Conservation (phyloP, 768 basidiomycete species). For the Kwoniella pini region DNA sequence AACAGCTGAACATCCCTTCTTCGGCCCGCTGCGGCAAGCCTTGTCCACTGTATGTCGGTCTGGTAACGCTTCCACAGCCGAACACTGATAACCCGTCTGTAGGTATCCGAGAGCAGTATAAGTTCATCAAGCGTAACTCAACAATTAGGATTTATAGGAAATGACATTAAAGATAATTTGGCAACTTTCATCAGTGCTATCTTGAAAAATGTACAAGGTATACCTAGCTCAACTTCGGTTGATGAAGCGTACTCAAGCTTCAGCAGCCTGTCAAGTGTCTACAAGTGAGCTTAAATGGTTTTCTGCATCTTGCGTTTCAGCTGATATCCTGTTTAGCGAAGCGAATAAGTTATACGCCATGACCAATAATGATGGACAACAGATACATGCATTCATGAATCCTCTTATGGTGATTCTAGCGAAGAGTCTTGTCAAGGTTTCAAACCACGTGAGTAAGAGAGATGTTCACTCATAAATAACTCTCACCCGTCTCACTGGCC, state of each 20-base stretch:
- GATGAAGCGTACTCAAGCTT: slow-evolving; percentile 21
- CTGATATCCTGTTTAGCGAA: slow-evolving; percentile 26
- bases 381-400: slow-evolving; percentile 38
- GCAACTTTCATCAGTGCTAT: slow-evolving; percentile 22
- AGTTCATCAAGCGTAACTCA: neutral
- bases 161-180: slow-evolving; percentile 23
- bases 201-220: slow-evolving; percentile 14
- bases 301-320: neutral
- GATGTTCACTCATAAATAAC: neutral
- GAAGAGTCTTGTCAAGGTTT: slow-evolving; percentile 13
- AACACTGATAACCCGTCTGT: too few relatives aligned
- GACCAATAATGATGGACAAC: slow-evolving; percentile 25
- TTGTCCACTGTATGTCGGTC: slow-evolving; percentile 10
- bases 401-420: slow-evolving; percentile 30
- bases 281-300: slow-evolving; percentile 22
- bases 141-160: slow-evolving; percentile 6
- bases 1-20: slow-evolving; percentile 26
- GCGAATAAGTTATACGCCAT: slow-evolving; percentile 40
- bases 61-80: too few relatives aligned
- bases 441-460: slow-evolving; percentile 15
- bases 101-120: neutral
- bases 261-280: slow-evolving; percentile 19
- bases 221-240: neutral
- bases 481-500: too few relatives aligned
- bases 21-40: slow-evolving; percentile 22